Evolutionary conservation across 768 basidiomycete species (phyloP).

Genomic region (Tephrocybe sp.): DNA sequence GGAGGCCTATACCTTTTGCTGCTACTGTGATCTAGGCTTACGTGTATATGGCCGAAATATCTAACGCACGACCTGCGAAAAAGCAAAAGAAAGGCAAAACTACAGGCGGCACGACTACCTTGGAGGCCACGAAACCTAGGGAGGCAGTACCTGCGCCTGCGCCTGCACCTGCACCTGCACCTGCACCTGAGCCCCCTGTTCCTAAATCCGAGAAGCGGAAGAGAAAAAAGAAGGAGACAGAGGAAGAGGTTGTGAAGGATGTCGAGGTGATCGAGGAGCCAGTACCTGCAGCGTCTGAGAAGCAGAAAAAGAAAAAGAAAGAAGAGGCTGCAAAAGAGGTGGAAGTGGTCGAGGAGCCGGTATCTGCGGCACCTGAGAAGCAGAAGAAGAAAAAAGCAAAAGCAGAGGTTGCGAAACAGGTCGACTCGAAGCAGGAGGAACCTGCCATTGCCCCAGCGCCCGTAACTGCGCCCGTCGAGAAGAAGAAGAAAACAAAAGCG

Average conservation of each 20-base stretch:
- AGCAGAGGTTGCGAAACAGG: neutral
- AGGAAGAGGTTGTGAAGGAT: neutral
- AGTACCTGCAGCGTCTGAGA: constrained; percentile 7
- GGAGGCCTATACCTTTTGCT: too few relatives aligned
- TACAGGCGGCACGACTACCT: constrained; percentile 13
- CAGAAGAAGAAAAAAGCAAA: neutral
- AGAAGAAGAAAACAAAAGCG: neutral
- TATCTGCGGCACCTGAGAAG: neutral
- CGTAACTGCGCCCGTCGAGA: neutral
- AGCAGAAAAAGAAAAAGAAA: constrained; percentile 15
- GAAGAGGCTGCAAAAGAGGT: constrained; percentile 1
- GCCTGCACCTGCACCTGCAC: too few relatives aligned
- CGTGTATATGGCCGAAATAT: too few relatives aligned
- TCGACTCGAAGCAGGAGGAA: neutral
- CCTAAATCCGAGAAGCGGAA: constrained; percentile 1
- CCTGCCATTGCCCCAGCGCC: neutral
- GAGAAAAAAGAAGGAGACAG: constrained; percentile 15
- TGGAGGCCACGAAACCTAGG: too few relatives aligned
- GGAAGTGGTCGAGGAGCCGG: constrained; percentile 2
- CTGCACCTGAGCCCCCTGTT: neutral
- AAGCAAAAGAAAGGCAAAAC: constrained; percentile 25
- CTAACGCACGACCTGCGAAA: too few relatives aligned
- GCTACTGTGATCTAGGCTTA: too few relatives aligned
- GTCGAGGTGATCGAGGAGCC: constrained; percentile 11
- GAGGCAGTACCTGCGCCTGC: too few relatives aligned